Evolutionary conservation across 1,284 basidiomycete genomes (phyloP).

Genomic region (Sanghuangporus baumii): DNA sequence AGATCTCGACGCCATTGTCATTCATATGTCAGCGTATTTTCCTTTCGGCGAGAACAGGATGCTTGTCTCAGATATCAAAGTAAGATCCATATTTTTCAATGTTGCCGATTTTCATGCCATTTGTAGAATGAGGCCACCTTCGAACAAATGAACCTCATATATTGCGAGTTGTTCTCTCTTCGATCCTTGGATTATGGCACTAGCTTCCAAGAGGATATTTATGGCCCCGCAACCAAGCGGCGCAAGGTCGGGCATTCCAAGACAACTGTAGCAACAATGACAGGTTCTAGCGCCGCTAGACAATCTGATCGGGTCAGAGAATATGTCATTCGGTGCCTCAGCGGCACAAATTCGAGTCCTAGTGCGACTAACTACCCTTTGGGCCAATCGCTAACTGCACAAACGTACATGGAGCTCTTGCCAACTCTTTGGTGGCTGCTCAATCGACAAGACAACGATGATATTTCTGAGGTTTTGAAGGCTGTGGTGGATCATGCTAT

Average conservation of each 20-base stretch:
- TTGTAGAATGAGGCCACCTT: slow-evolving; percentile 53
- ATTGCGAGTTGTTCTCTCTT: slow-evolving; percentile 70
- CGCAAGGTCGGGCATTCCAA: slow-evolving; percentile 5
- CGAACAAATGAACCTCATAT: slow-evolving; percentile 68
- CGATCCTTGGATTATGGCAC: slow-evolving; percentile 23
- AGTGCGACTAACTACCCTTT: slow-evolving; percentile 35
- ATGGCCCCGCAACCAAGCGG: background rate
- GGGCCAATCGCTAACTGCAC: slow-evolving; percentile 45
- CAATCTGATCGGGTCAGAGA: slow-evolving; percentile 54
- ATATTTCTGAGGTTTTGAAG: slow-evolving; percentile 36
- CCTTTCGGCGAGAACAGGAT: slow-evolving; percentile 52
- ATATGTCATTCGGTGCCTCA: slow-evolving; percentile 68
- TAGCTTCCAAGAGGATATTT: background rate
- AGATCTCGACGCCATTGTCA: slow-evolving; percentile 55
- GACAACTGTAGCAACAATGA: slow-evolving; percentile 18
- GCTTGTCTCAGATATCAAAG: slow-evolving; percentile 51
- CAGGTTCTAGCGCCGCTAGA: slow-evolving; percentile 25
- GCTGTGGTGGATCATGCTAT: slow-evolving; percentile 57
- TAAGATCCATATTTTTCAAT: slow-evolving; percentile 21
- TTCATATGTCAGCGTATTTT: slow-evolving; percentile 78
- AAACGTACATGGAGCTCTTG: slow-evolving; percentile 66
- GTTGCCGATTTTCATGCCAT: background rate
- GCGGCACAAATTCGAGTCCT: slow-evolving; percentile 33
- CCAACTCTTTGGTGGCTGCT: slow-evolving; percentile 84
- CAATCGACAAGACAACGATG: slow-evolving; percentile 30